A percentile compares a stretch with the other conserved stretches of the same genome.
phyloP scores from a whole-genome alignment of 768 basidiomycete genomes.

The Rhodosporidiobolus odoratus region DNA sequence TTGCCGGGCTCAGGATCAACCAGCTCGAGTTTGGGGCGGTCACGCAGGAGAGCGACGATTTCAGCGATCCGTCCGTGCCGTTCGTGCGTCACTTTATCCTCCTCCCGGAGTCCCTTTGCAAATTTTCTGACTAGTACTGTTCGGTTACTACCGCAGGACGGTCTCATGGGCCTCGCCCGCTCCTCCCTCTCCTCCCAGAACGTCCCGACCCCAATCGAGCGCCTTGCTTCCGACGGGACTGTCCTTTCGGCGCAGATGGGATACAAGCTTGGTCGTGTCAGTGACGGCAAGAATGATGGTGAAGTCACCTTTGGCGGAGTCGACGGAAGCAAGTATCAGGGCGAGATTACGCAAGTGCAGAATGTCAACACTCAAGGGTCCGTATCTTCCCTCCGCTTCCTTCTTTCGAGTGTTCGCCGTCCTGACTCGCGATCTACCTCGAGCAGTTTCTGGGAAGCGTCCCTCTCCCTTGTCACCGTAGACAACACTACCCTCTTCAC shows the following conservation, averaged over 20 bases:
- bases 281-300: slow-evolving; percentile 60
- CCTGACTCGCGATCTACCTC: neutral
- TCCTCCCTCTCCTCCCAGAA: slow-evolving; percentile 63
- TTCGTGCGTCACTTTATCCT: slow-evolving; percentile 52
- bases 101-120: neutral
- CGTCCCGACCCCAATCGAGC: slow-evolving; percentile 65
- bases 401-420: neutral
- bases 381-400: neutral
- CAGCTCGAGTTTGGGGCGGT: slow-evolving; percentile 60
- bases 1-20: slow-evolving; percentile 60
- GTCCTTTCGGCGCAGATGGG: slow-evolving; percentile 65
- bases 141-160: slow-evolving; percentile 16
- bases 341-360: slow-evolving; percentile 54
- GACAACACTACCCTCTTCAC: slow-evolving; percentile 49
- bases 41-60: slow-evolving; percentile 40
- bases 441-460: slow-evolving; percentile 68
- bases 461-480: slow-evolving; percentile 58
- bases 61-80: slow-evolving; percentile 33
- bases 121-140: neutral
- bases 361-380: slow-evolving; percentile 61
- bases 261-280: slow-evolving; percentile 71
- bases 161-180: slow-evolving; percentile 71
- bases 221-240: slow-evolving; percentile 57
- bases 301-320: slow-evolving; percentile 76
- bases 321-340: slow-evolving; percentile 64